These are phyloP conservation scores for Pestalotiopsis sp. DNA, from an alignment of 2,329 filamentous ascomycete species.

Conservation along the genomic window DNA sequence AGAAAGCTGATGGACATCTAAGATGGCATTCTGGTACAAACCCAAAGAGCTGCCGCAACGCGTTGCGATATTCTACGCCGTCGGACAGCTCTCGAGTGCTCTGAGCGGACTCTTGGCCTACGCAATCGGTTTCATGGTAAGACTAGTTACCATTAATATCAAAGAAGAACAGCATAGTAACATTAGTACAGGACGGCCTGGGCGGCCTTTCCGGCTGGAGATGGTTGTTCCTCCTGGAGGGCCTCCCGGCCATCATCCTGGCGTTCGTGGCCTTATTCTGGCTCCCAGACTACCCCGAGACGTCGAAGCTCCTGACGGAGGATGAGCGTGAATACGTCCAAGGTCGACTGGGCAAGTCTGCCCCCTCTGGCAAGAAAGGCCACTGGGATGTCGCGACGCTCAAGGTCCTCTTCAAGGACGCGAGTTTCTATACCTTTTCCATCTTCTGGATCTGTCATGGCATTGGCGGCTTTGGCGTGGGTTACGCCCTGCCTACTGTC, in stretches of 20 bases:
- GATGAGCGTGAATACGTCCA: constrained; percentile 27
- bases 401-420: constrained; percentile 31
- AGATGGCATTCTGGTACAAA: constrained; percentile 40
- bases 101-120: constrained; percentile 37
- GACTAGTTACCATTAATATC: not conserved
- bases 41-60: constrained; percentile 35
- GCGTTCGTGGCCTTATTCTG: constrained; percentile 29
- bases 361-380: constrained; percentile 31
- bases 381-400: constrained; percentile 34
- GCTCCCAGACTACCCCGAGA: constrained; percentile 35
- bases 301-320: constrained; percentile 28
- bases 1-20: not conserved
- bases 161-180: not conserved
- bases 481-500: constrained; percentile 41
- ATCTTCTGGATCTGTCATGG: constrained; percentile 42
- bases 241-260: constrained; percentile 32
- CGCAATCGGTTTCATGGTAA: constrained; percentile 36
- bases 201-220: constrained; percentile 36
- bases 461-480: constrained; percentile 42
- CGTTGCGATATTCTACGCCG: constrained; percentile 38
- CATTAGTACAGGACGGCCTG: constrained; percentile 22
- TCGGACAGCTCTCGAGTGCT: constrained; percentile 34
- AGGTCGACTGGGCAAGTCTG: constrained; percentile 26
- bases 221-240: constrained; percentile 40
- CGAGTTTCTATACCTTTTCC: constrained; percentile 38